Evolutionary conservation across 2,329 filamentous ascomycete species (phyloP).

Genomic region (Rugonectria rugulosa): DNA sequence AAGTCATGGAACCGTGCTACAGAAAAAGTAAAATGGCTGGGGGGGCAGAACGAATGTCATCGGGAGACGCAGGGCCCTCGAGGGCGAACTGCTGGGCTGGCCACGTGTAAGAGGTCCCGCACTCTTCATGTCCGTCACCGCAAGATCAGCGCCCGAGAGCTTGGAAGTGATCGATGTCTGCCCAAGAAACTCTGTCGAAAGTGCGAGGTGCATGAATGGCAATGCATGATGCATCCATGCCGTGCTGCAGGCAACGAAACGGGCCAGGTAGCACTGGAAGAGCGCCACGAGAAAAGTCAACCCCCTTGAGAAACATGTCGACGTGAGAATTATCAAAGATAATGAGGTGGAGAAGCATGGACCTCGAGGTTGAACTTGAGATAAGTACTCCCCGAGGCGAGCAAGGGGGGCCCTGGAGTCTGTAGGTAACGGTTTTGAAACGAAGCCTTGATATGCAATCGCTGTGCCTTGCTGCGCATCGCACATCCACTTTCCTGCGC

Average conservation of each 20-base stretch:
- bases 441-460: constrained; percentile 1
- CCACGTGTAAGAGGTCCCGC: constrained; percentile 8
- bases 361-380: background rate
- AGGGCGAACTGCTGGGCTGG: constrained; percentile 17
- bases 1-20: no score
- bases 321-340: no score
- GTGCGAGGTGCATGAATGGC: background rate
- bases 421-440: background rate
- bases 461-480: constrained; percentile 1
- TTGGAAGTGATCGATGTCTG: background rate
- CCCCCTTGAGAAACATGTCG: no score
- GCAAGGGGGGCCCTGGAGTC: constrained; percentile 10
- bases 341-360: no score
- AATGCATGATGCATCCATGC: background rate
- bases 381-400: background rate
- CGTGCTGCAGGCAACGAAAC: background rate
- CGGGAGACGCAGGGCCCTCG: background rate
- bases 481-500: no score
- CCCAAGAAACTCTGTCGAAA: background rate
- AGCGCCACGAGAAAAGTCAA: no score
- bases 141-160: background rate
- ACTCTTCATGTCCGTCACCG: background rate
- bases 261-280: background rate
- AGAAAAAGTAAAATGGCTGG: background rate
- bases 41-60: background rate